Base-by-base conservation (phyloP, 129 eudicot species). In the Ambrosia trifida region DNA sequence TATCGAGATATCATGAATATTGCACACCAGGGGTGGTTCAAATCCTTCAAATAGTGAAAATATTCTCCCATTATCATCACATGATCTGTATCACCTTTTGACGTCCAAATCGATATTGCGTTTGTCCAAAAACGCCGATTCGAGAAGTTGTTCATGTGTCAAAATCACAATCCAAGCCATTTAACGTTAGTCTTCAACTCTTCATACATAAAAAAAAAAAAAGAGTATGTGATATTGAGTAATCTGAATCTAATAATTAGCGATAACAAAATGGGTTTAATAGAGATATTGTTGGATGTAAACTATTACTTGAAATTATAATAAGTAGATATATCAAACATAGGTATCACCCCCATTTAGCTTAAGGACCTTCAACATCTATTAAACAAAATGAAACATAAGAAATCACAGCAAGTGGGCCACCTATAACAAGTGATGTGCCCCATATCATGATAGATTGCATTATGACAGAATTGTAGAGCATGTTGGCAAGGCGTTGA, bases 91-190 rank as follows among this genome's bases (percentile, higher is more conserved):
- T 94, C 99, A 57, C 97, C 85, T 13, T 96, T 94, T 43, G 97
- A 87, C 54, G 99, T 94, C 99, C 99, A 94, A 63, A 89, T 87
- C 19, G 97, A 94, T 80, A 94, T 94, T 18, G 99, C 97, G 84
- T 94, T 94, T n/a, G 99, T 94, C 70, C 75, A 94, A 73, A 90
- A 94, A 74, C 99, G 90, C 19, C 97, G 93, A 59, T 94, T 94
- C 35, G 99, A 94, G 83, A 94, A 94, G 78, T 97, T 94, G 82
- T 72, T 72, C 56, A 51, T 69, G 14, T 58, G 43, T 35, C 68
- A 67, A 36, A 20, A 32, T 44, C 50, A 66, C 44, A 76, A 44
- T 43, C 35, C 41, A 63, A 63, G 49, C 12, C 52, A 36, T 66
- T 64, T 53, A 47, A 62, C 36, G 12, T 18, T 49, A 35, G 64